phyloP scores from a whole-genome alignment of 441 rosid species.

The Lepidium campestre region DNA sequence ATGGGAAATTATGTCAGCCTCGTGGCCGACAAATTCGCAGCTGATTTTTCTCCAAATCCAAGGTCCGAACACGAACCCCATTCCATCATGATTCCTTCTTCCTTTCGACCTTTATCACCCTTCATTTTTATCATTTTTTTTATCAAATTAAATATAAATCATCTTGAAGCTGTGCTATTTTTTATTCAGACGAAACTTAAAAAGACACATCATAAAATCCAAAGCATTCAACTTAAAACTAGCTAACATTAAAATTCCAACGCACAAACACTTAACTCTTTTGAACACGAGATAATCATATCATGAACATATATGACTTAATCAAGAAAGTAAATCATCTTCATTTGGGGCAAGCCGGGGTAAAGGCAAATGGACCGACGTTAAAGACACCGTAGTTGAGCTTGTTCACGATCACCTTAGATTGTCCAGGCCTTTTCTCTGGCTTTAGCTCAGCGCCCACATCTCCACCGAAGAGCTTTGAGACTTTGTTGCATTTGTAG shows the following conservation, averaged over 20 bases:
- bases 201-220: neutral
- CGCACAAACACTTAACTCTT: neutral
- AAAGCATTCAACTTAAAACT: conserved; percentile 18
- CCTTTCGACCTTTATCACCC: neutral
- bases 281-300: neutral
- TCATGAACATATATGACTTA: neutral
- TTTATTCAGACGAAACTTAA: conserved; percentile 16
- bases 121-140: neutral
- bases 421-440: conserved; percentile 6
- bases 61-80: neutral
- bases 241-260: conserved; percentile 14
- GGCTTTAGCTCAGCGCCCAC: conserved; percentile 26
- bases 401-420: conserved; percentile 7
- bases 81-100: conserved; percentile 11
- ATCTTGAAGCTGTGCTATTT: neutral
- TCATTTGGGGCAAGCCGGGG: conserved; percentile 22
- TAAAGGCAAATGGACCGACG: conserved; percentile 30
- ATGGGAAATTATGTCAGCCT: conserved; percentile 11
- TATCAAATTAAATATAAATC: neutral
- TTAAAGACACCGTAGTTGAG: conserved; percentile 18
- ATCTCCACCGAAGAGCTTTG: conserved; percentile 23
- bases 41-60: conserved; percentile 14
- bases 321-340: conserved; percentile 10
- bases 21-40: conserved; percentile 27
- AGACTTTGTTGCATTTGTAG: conserved; percentile 22